These are phyloP conservation scores for Penicillium sp. DNA, from an alignment of 2,329 filamentous ascomycete species.

Conservation along the genomic window DNA sequence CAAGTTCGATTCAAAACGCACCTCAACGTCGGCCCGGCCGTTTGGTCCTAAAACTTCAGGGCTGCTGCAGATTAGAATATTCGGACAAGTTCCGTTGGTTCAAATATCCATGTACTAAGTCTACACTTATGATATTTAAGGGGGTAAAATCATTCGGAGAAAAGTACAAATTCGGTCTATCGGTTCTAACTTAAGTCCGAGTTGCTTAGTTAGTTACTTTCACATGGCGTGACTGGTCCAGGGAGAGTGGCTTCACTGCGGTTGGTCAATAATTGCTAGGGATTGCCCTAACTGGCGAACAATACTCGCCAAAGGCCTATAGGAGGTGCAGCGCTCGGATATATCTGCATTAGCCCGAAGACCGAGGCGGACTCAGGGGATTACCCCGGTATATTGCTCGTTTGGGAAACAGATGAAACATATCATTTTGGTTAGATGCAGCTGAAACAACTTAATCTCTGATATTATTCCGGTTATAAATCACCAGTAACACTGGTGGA, in stretches of 20 bases:
- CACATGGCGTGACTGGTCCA: neutral
- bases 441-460: neutral
- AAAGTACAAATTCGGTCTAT: neutral
- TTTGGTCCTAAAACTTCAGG: neutral
- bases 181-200: neutral
- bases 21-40: neutral
- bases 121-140: neutral
- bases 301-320: neutral
- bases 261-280: neutral
- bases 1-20: neutral
- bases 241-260: neutral
- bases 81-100: neutral
- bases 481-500: too few relatives aligned
- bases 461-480: neutral
- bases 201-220: neutral
- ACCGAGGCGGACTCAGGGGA: neutral
- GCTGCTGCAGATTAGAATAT: neutral
- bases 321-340: neutral
- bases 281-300: neutral
- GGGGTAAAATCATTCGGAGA: neutral
- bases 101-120: too few relatives aligned
- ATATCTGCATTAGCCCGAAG: neutral
- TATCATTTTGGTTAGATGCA: neutral
- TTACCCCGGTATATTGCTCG: neutral
- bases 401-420: neutral